phyloP scores from a whole-genome alignment of 2,329 filamentous ascomycete genomes.

The Macroventuria anomochaeta region DNA sequence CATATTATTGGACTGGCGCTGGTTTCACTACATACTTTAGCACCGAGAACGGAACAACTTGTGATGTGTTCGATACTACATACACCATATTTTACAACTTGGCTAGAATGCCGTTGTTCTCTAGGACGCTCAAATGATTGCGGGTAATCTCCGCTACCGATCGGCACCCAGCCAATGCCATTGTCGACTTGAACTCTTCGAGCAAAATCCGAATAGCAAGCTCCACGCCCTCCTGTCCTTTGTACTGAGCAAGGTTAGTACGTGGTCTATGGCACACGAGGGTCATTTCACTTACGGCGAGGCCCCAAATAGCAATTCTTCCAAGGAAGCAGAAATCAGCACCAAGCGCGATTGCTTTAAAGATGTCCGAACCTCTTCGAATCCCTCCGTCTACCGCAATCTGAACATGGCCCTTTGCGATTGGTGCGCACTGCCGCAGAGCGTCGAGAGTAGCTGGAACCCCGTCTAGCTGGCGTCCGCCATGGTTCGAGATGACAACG shows the following conservation, averaged over 20 bases:
- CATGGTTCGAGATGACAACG: conserved; percentile 64
- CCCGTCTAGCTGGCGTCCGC: conserved; percentile 64
- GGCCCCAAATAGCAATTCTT: conserved; percentile 57
- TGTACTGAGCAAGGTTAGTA: conserved; percentile 35
- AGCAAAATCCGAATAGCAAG: conserved; percentile 53
- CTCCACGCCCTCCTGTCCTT: conserved; percentile 49
- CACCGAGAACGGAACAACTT: background rate
- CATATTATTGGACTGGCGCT: background rate
- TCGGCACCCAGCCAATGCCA: conserved; percentile 35
- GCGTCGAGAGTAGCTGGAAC: conserved; percentile 61
- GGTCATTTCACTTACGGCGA: conserved; percentile 47
- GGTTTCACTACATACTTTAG: background rate
- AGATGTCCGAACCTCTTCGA: conserved; percentile 62
- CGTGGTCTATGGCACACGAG: background rate
- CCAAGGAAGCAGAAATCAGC: conserved; percentile 60
- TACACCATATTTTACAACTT: conserved; percentile 4
- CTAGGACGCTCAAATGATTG: conserved; percentile 19
- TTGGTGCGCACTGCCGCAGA: conserved; percentile 49
- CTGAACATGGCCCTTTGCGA: conserved; percentile 57
- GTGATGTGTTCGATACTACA: background rate
- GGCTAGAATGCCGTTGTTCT: conserved; percentile 16
- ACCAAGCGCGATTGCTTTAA: conserved; percentile 63
- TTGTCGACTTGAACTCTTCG: conserved; percentile 38
- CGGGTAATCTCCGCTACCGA: conserved; percentile 17
- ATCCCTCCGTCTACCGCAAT: conserved; percentile 69